Percentiles rank a stretch among this genome's conserved stretches.
Evolutionary conservation across 495 filamentous ascomycete genomes (phyloP).

Genomic region (Penicillium dipodomyicola): DNA sequence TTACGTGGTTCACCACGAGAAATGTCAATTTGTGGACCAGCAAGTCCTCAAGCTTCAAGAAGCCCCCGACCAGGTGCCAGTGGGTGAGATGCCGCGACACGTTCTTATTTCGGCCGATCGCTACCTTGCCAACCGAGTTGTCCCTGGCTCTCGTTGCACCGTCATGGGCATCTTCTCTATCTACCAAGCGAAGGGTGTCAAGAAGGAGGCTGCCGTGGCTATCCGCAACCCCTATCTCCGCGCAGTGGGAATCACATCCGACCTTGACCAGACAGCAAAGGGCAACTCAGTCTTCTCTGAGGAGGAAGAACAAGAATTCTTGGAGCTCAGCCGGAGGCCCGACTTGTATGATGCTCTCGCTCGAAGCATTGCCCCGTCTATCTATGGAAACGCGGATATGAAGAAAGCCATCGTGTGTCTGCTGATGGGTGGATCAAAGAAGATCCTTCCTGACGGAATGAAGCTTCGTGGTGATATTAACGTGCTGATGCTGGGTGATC

Average conservation of each 20-base stretch:
- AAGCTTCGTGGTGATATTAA: constrained; percentile 98
- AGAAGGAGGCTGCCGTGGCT: constrained; percentile 82
- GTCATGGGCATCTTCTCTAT: constrained; percentile 98
- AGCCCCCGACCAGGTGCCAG: constrained; percentile 95
- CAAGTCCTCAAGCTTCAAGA: constrained; percentile 98
- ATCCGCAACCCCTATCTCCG: constrained; percentile 97
- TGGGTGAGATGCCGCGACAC: constrained; percentile 93
- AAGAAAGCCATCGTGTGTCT: constrained; percentile 99
- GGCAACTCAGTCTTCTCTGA: constrained; percentile 84
- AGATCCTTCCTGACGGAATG: constrained; percentile 98
- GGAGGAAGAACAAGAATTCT: constrained; percentile 95
- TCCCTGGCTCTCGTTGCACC: constrained; percentile 91
- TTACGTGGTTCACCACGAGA: constrained; percentile 93
- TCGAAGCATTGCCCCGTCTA: constrained; percentile 92
- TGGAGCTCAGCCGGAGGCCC: constrained; percentile 85
- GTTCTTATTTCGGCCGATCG: constrained; percentile 93
- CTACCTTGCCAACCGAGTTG: constrained; percentile 93
- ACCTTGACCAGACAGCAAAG: constrained; percentile 86
- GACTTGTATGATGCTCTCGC: constrained; percentile 90
- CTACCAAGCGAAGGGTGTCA: constrained; percentile 86
- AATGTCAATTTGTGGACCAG: constrained; percentile 93
- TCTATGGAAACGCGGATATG: constrained; percentile 94
- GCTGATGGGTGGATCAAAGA: constrained; percentile 94
- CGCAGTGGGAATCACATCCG: constrained; percentile 86
- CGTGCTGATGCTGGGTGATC: constrained; percentile 94